Evolutionary conservation across 2,329 filamentous ascomycete genomes (phyloP).

Genomic region (Fusarium sp.): DNA sequence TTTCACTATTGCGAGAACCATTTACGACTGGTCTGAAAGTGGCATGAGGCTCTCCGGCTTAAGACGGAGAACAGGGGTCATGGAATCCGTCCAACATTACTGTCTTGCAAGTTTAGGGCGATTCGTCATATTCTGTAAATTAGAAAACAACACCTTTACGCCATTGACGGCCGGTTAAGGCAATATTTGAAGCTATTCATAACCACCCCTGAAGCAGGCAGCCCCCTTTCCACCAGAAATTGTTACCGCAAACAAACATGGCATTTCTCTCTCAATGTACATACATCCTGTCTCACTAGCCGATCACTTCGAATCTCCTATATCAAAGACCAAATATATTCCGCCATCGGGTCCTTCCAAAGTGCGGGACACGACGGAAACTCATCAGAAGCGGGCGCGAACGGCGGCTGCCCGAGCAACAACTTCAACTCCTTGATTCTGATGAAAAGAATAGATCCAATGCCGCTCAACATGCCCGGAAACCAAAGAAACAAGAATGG

Average conservation of each 20-base stretch:
- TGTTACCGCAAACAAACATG: neutral
- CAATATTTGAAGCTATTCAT: neutral
- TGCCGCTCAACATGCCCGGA: neutral
- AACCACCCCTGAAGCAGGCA: neutral
- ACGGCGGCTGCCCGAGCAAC: constrained; percentile 7
- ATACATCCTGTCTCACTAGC: neutral
- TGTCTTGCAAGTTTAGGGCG: neutral
- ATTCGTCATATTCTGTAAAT: neutral
- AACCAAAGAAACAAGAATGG: neutral
- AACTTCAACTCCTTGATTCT: neutral
- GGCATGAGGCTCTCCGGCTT: neutral
- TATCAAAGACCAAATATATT: constrained; percentile 22
- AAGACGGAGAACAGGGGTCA: neutral
- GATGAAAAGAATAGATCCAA: neutral
- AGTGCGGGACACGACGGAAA: neutral
- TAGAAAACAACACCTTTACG: neutral
- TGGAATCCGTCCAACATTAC: neutral
- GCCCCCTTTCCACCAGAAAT: neutral
- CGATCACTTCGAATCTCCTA: neutral
- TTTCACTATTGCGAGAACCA: neutral
- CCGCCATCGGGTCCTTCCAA: constrained; percentile 18
- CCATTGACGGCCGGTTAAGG: neutral
- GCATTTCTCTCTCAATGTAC: neutral
- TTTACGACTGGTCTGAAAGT: neutral
- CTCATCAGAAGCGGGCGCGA: neutral